These are phyloP conservation scores for Candida manassasensis DNA, from an alignment of 805 yeast genomes.

Conservation along the genomic window DNA sequence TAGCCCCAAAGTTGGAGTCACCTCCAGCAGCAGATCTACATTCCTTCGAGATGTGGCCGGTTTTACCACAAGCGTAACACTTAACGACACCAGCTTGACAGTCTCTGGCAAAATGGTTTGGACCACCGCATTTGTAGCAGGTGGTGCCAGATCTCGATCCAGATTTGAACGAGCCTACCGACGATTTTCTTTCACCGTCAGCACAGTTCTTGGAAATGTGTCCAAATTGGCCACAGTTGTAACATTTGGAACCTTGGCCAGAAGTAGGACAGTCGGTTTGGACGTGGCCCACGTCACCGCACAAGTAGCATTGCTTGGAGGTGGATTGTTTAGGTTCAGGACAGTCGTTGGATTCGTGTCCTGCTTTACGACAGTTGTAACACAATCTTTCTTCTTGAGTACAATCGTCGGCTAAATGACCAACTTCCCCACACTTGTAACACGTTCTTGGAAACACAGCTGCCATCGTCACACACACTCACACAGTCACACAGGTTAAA, in stretches of 20 bases:
- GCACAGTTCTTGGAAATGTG: conserved; percentile 76
- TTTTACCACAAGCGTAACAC: conserved; percentile 90
- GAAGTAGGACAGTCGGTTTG: conserved; percentile 76
- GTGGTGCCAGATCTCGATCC: conserved; percentile 37
- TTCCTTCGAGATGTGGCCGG: conserved; percentile 85
- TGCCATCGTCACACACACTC: conserved; percentile 23
- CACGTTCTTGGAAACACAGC: conserved; percentile 67
- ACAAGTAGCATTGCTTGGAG: conserved; percentile 87
- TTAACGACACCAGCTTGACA: conserved; percentile 69
- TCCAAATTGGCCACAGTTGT: conserved; percentile 54
- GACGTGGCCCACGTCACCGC: conserved; percentile 88
- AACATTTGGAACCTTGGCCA: conserved; percentile 69
- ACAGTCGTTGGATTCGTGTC: conserved; percentile 86
- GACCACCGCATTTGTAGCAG: conserved; percentile 90
- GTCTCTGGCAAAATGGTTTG: conserved; percentile 90
- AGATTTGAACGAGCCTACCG: conserved; percentile 22
- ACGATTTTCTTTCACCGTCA: conserved; percentile 19
- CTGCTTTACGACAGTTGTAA: conserved; percentile 88
- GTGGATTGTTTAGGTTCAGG: conserved; percentile 82
- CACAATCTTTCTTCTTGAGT: conserved; percentile 79
- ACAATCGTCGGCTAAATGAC: conserved; percentile 88
- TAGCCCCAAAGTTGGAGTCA: conserved; percentile 37
- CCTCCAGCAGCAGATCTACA: conserved; percentile 59
- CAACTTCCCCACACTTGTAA: conserved; percentile 88
- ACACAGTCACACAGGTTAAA: not conserved